phyloP scores from a whole-genome alignment of 2,329 filamentous ascomycete genomes.

The Ramularia collo-cygni region DNA sequence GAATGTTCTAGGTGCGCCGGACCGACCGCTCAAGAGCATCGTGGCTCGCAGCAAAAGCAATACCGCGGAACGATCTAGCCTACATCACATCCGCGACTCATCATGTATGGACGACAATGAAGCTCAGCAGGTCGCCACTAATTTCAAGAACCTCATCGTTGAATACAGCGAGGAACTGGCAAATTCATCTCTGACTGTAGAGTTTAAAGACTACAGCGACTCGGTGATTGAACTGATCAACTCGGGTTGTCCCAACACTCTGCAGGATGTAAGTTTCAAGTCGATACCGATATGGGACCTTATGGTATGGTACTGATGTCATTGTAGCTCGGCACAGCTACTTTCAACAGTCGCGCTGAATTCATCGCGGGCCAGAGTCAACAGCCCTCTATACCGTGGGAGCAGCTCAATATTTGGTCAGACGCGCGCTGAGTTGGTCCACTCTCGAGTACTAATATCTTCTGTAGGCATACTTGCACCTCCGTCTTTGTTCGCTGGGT shows the following conservation, averaged over 20 bases:
- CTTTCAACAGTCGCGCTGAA: constrained; percentile 21
- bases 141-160: constrained; percentile 29
- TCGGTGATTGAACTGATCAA: constrained; percentile 31
- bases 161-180: constrained; percentile 26
- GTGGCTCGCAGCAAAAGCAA: too few relatives aligned
- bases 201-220: constrained; percentile 31
- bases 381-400: constrained; percentile 26
- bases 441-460: not conserved
- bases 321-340: constrained; percentile 20
- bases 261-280: constrained; percentile 20
- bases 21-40: not conserved
- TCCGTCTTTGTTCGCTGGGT: constrained; percentile 26
- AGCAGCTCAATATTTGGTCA: constrained; percentile 26
- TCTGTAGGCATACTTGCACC: constrained; percentile 25
- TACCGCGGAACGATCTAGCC: constrained; percentile 12
- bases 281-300: too few relatives aligned
- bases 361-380: constrained; percentile 23
- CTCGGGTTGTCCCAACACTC: constrained; percentile 24
- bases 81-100: constrained; percentile 10
- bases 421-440: not conserved
- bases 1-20: constrained; percentile 10
- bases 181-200: constrained; percentile 21
- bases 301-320: too few relatives aligned
- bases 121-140: constrained; percentile 22
- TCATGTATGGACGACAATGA: constrained; percentile 23